These are phyloP conservation scores for Infundibulicybe gibba DNA, from an alignment of 768 basidiomycete species.

Conservation along the genomic window DNA sequence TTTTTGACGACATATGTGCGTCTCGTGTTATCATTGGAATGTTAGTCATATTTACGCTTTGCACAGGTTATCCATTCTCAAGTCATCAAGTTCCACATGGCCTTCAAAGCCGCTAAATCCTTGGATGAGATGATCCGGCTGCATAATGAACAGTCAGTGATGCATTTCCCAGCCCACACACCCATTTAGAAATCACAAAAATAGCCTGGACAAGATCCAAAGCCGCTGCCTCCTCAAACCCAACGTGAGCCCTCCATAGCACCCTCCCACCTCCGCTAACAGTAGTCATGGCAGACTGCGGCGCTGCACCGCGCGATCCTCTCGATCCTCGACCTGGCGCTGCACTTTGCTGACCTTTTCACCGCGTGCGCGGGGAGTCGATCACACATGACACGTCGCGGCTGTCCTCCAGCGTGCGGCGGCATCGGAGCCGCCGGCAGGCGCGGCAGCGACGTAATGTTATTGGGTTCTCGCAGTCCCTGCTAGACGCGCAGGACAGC, in stretches of 20 bases:
- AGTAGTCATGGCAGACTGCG: slow-evolving; percentile 43
- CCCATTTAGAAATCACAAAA: background rate
- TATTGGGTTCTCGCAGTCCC: slow-evolving; percentile 54
- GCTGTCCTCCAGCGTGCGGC: slow-evolving; percentile 46
- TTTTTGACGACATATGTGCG: slow-evolving; percentile 74
- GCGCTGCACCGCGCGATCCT: slow-evolving; percentile 63
- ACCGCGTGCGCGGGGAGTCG: slow-evolving; percentile 56
- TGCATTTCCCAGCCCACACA: background rate
- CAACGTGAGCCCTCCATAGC: slow-evolving; percentile 36
- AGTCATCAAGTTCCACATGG: slow-evolving; percentile 55
- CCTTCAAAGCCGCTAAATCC: slow-evolving; percentile 49
- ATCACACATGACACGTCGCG: slow-evolving; percentile 55
- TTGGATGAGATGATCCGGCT: slow-evolving; percentile 73
- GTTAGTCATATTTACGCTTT: background rate
- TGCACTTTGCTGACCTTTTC: slow-evolving; percentile 68
- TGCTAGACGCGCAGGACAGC: slow-evolving; percentile 28
- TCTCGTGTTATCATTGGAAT: background rate
- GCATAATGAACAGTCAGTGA: slow-evolving; percentile 67
- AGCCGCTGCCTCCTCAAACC: slow-evolving; percentile 60
- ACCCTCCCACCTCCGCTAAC: no score
- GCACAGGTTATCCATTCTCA: slow-evolving; percentile 66
- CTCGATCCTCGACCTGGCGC: slow-evolving; percentile 68
- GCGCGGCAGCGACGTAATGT: slow-evolving; percentile 51
- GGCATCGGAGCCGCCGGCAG: slow-evolving; percentile 62
- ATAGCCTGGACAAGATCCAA: slow-evolving; percentile 58